phyloP scores from a whole-genome alignment of 176 grass and related monocot genomes.

The Phoenix roebelenii region DNA sequence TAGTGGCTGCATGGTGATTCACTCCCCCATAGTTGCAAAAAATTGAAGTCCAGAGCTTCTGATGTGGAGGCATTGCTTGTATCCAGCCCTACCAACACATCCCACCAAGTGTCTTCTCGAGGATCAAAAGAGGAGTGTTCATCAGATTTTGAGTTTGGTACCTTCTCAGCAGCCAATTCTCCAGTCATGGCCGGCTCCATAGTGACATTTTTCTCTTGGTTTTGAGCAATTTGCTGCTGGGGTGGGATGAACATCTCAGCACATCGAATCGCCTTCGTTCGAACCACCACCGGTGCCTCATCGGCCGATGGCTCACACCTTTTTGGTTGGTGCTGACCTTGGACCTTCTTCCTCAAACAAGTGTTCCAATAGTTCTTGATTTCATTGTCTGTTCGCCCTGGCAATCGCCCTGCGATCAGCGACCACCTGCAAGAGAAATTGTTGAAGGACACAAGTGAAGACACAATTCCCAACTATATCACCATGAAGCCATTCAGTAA shows the following conservation, averaged over 20 bases:
- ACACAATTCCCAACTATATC: too few species aligned
- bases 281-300: too few species aligned
- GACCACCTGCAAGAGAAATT: neutral
- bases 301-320: too few species aligned
- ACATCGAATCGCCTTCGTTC: too few species aligned
- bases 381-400: slow-evolving; percentile 8
- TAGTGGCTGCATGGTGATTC: neutral
- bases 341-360: neutral
- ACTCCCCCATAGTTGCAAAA: neutral
- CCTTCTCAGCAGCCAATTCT: neutral
- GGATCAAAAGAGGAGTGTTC: neutral
- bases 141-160: neutral
- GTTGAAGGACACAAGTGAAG: too few species aligned
- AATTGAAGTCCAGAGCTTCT: neutral
- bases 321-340: neutral
- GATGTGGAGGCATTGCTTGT: neutral
- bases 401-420: neutral
- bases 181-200: too few species aligned
- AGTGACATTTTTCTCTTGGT: too few species aligned
- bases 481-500: too few species aligned
- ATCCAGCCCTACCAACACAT: neutral
- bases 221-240: too few species aligned
- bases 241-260: too few species aligned
- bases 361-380: slow-evolving; percentile 10
- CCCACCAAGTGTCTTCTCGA: neutral